Base-by-base conservation (phyloP, 352 stramenopile species). In the Pythium phragmitis region DNA sequence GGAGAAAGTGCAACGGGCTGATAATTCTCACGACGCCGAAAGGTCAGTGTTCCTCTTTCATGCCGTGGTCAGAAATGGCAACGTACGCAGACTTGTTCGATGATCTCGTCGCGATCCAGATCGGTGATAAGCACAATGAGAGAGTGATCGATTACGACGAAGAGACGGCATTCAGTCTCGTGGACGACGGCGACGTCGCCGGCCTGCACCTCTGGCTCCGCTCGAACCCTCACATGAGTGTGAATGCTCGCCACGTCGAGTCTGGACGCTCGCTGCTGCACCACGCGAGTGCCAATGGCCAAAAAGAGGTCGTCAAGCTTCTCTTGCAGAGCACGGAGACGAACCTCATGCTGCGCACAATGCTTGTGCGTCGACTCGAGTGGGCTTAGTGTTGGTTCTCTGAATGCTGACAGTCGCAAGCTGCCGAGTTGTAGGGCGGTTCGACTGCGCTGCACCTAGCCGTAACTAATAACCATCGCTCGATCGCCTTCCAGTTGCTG, bases 401-500 rank as follows among this genome's bases (percentile, higher is more conserved):
- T 30, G 4, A 30, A 30, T 30, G 26, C 26, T 30, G 26, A 30
- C 26, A 30, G 26, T 30, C 26, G 3, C 26, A 30, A 30, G 26
- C 26, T 30, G 26, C 26, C 50, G n/a, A 55, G 43, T 43, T 12
- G 23, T 53, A 91, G 84, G 84, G 84, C 28, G 77, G 77, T 16
- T 87, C 77, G 34, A 82, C 80, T 2, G 64, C 80, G 7, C 51
- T 92, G 21, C 84, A 90, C 43, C 59, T 92, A 5, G 84, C 82
- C 13, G 81, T 91, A 19, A 66, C 70, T 1, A 79, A 77, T 33
- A 85, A 82, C 54, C 72, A 84, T 23, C 80, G 84, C 12, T 65
- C 79, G 1, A 70, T 91, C 13, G 80, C 75, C 1, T 92, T 92
- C 49, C 59, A 87, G n/a, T 57, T 92, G 16, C 70, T 92, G 21